A percentile compares a stretch with the other conserved stretches of the same genome.
These are phyloP conservation scores for Trypanosoma brucei DNA, from an alignment of 208 protist species.

Conservation along the genomic window DNA sequence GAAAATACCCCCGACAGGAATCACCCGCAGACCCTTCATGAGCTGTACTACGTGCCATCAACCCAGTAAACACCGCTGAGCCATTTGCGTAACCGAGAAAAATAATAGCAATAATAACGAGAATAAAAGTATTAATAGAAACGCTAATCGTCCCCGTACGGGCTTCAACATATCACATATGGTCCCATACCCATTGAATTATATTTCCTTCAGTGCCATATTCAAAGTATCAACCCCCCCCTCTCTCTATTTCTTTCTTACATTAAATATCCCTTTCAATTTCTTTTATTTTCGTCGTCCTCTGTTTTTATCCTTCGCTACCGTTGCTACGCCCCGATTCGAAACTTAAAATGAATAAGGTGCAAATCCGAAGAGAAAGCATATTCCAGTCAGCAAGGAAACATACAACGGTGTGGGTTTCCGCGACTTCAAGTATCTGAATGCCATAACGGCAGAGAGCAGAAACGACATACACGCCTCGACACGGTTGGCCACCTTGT, in stretches of 20 bases:
- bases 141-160: neutral
- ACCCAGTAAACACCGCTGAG: too few relatives aligned
- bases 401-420: constrained; percentile 9
- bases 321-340: too few relatives aligned
- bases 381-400: neutral
- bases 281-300: too few relatives aligned
- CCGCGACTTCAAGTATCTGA: constrained; percentile 6
- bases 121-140: neutral
- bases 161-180: too few relatives aligned
- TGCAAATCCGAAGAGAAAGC: constrained; percentile 12
- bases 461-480: constrained; percentile 3
- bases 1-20: too few relatives aligned
- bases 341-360: neutral
- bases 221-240: neutral
- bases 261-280: too few relatives aligned
- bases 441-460: constrained; percentile 7
- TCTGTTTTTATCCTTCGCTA: too few relatives aligned
- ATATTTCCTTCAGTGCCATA: neutral
- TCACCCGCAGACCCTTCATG: too few relatives aligned
- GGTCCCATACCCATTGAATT: neutral
- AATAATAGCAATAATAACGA: neutral
- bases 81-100: neutral
- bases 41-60: too few relatives aligned
- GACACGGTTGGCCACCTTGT: constrained; percentile 11
- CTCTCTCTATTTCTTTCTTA: neutral